Evolutionary conservation across 495 filamentous ascomycete species (phyloP).

Genomic region (Entonaema liquescens): DNA sequence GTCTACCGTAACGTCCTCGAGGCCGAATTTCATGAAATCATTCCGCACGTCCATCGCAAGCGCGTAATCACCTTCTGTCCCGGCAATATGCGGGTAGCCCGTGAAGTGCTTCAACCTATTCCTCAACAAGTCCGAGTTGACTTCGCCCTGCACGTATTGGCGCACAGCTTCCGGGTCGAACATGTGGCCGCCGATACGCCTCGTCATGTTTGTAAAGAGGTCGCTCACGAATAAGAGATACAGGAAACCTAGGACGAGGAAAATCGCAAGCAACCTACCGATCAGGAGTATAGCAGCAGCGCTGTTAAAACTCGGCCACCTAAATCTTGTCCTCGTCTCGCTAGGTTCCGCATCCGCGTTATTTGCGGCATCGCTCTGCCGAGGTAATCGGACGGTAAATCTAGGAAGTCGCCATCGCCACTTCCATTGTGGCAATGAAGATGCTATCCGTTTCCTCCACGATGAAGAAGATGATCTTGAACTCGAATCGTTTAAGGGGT

Average conservation of each 20-base stretch:
- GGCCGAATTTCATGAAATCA: slow-evolving; percentile 69
- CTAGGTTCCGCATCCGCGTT: slow-evolving; percentile 19
- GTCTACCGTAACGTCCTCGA: slow-evolving; percentile 78
- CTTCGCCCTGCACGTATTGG: slow-evolving; percentile 71
- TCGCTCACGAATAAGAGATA: slow-evolving; percentile 88
- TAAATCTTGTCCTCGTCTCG: slow-evolving; percentile 40
- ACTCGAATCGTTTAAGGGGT: slow-evolving; percentile 62
- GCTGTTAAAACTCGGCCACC: slow-evolving; percentile 39
- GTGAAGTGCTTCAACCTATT: slow-evolving; percentile 77
- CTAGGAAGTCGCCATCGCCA: slow-evolving; percentile 60
- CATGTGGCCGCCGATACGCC: slow-evolving; percentile 57
- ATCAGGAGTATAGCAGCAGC: slow-evolving; percentile 64
- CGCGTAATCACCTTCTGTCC: slow-evolving; percentile 86
- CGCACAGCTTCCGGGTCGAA: slow-evolving; percentile 75
- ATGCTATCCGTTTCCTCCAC: slow-evolving; percentile 62
- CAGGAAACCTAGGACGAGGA: slow-evolving; percentile 76
- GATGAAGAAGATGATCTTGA: slow-evolving; percentile 48
- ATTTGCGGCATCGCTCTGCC: slow-evolving; percentile 31
- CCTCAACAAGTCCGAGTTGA: slow-evolving; percentile 72
- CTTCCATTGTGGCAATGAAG: slow-evolving; percentile 58
- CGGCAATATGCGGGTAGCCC: slow-evolving; percentile 84
- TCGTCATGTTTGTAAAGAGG: slow-evolving; percentile 70
- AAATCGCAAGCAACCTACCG: slow-evolving; percentile 74
- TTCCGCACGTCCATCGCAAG: slow-evolving; percentile 83
- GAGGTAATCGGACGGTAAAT: slow-evolving; percentile 52